Evolutionary conservation across 83 land plant species (phyloP), one percentile per base, ranked within the genome.

Genomic region (Diphasiastrum complanatum): DNA sequence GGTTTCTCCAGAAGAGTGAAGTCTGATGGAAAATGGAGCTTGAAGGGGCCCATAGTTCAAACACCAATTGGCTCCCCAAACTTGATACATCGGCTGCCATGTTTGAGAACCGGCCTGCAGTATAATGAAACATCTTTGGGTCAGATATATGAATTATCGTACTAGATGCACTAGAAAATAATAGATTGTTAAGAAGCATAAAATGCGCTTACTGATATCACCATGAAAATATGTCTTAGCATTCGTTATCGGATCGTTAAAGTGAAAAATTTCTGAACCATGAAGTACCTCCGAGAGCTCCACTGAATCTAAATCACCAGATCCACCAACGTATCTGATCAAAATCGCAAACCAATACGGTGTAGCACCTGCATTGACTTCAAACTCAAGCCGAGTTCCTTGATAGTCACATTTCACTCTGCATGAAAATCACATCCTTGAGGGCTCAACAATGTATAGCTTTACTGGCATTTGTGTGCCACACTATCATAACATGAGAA

Each of bases 61-160:
- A 30, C 33, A 58, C 80, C 80, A 80, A 16, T 63, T 64, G 33
- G 73, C 83, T 5, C 83, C 80, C 76, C 72, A 75, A 0, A 71
- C 69, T 26, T 71, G 65, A 28, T 56, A 47, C 83, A 80, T 76
- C 24, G 73, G 45, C 8, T 18, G 62, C 83, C 80, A 76, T 18
- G 46, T 4, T 22, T 63, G 24, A 0, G 76, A 53, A 31, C 55
- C 63, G 4, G n/a, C 3, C 20, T 68, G 51, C 33, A 59, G n/a
- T n/a, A n/a, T n/a, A n/a, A n/a, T n/a, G n/a, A n/a, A n/a, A n/a
- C n/a, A n/a, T n/a, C n/a, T n/a, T n/a, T n/a, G n/a, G n/a, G 22
- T 5, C 43, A 49, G 52, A 14, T 20, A 14, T 6, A 20, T 54
- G 5, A 54, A 28, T 25, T 26, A 6, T 26, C 58, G 14, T 8